Evolutionary conservation across 2,329 filamentous ascomycete species (phyloP).

Genomic region (Cladosporium sp.): DNA sequence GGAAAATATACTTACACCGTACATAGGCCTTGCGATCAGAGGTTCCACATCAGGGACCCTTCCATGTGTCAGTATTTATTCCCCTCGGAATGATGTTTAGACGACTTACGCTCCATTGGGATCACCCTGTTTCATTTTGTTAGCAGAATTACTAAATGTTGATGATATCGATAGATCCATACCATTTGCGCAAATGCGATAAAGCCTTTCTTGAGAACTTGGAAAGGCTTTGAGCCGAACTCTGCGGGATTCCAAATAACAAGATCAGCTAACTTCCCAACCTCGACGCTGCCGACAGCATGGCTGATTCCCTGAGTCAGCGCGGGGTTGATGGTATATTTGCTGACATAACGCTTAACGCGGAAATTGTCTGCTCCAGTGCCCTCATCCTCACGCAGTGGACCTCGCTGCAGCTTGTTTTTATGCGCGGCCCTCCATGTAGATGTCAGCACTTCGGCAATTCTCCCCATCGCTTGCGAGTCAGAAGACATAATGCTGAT

Average conservation of each 20-base stretch:
- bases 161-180: conserved; percentile 36
- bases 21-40: neutral
- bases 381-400: conserved; percentile 68
- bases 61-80: neutral
- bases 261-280: conserved; percentile 81
- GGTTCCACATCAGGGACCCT: neutral
- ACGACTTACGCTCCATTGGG: neutral
- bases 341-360: conserved; percentile 85
- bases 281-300: conserved; percentile 76
- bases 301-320: conserved; percentile 83
- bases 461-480: conserved; percentile 91
- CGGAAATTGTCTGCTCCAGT: conserved; percentile 80
- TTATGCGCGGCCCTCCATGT: conserved; percentile 97
- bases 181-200: conserved; percentile 74
- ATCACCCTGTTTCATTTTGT: neutral
- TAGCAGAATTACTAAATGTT: neutral
- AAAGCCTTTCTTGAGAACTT: conserved; percentile 79
- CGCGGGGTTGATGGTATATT: conserved; percentile 91
- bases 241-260: conserved; percentile 78
- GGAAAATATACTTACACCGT: neutral
- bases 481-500: conserved; percentile 96
- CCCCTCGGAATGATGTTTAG: neutral
- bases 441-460: conserved; percentile 81
- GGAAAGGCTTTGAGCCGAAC: conserved; percentile 78
- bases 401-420: conserved; percentile 80